Percentiles rank a stretch among this genome's conserved stretches.
These are phyloP conservation scores for Kregervanrija pseudodelftensis DNA, from an alignment of 805 yeast genomes.

Conservation along the genomic window DNA sequence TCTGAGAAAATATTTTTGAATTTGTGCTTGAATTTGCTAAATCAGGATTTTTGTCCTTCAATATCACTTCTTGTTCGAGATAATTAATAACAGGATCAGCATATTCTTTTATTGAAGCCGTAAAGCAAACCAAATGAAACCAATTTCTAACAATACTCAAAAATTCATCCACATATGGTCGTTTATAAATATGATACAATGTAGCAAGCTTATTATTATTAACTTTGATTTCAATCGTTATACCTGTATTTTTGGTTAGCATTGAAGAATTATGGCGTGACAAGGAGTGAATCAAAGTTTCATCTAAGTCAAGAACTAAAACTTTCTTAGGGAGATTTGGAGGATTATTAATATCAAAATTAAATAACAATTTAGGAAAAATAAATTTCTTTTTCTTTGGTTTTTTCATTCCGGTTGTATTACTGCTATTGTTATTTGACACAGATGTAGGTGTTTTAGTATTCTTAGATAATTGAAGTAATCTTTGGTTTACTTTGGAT, in stretches of 20 bases:
- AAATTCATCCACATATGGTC: constrained; percentile 88
- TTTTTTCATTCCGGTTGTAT: not conserved
- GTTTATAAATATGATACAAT: constrained; percentile 80
- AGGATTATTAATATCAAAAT: constrained; percentile 26
- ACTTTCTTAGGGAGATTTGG: constrained; percentile 41
- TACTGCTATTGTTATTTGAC: not conserved
- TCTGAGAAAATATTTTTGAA: constrained; percentile 38
- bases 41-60: constrained; percentile 15
- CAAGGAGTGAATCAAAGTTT: constrained; percentile 87
- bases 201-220: constrained; percentile 60
- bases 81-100: constrained; percentile 97
- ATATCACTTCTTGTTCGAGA: constrained; percentile 57
- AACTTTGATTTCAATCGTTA: constrained; percentile 76
- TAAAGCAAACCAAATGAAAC: constrained; percentile 86
- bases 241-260: constrained; percentile 39
- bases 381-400: constrained; percentile 23
- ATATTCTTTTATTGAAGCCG: constrained; percentile 90
- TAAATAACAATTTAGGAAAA: constrained; percentile 29
- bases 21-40: constrained; percentile 6
- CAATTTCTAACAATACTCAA: constrained; percentile 71
- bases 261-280: constrained; percentile 49
- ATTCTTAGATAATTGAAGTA: constrained; percentile 2
- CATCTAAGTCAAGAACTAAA: constrained; percentile 84
- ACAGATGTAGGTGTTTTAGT: not conserved
- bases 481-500: not conserved